These are phyloP conservation scores for Paradendryphiella salina DNA, from an alignment of 2,329 filamentous ascomycete genomes.

Conservation along the genomic window DNA sequence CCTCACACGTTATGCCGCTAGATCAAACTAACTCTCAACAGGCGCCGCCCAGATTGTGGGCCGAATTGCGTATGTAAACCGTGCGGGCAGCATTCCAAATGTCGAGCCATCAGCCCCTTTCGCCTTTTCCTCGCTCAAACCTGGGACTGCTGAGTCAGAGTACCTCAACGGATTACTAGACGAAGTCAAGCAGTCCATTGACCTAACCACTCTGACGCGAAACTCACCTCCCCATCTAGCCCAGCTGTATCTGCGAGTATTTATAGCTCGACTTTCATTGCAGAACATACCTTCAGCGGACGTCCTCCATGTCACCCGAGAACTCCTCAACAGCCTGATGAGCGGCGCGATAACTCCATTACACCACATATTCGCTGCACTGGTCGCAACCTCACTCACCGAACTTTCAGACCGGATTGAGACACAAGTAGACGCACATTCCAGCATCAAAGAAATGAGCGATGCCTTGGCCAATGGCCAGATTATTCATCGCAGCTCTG, in stretches of 20 bases:
- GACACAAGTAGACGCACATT: constrained; percentile 42
- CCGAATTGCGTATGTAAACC: constrained; percentile 35
- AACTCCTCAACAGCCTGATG: constrained; percentile 35
- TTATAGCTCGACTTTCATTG: constrained; percentile 37
- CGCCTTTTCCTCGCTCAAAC: constrained; percentile 31
- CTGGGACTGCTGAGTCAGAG: constrained; percentile 30
- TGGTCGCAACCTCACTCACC: constrained; percentile 42
- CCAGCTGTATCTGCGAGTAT: constrained; percentile 43
- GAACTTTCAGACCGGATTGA: constrained; percentile 44
- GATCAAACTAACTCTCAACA: constrained; percentile 14
- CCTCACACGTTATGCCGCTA: background rate
- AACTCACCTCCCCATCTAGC: constrained; percentile 42
- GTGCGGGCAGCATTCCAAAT: constrained; percentile 37
- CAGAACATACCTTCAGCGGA: constrained; percentile 30
- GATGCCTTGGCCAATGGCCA: constrained; percentile 40
- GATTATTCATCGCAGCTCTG: constrained; percentile 36
- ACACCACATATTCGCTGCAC: constrained; percentile 43
- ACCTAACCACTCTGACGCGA: constrained; percentile 31
- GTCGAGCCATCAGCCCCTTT: constrained; percentile 37
- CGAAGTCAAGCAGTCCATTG: constrained; percentile 40
- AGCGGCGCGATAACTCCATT: constrained; percentile 38
- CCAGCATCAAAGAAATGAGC: constrained; percentile 44
- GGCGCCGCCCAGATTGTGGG: constrained; percentile 41
- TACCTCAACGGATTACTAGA: constrained; percentile 39
- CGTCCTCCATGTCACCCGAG: constrained; percentile 32